Evolutionary conservation across 148 eudicot species (phyloP), one percentile per base, ranked within the genome.

Genomic region (Silene latifolia): DNA sequence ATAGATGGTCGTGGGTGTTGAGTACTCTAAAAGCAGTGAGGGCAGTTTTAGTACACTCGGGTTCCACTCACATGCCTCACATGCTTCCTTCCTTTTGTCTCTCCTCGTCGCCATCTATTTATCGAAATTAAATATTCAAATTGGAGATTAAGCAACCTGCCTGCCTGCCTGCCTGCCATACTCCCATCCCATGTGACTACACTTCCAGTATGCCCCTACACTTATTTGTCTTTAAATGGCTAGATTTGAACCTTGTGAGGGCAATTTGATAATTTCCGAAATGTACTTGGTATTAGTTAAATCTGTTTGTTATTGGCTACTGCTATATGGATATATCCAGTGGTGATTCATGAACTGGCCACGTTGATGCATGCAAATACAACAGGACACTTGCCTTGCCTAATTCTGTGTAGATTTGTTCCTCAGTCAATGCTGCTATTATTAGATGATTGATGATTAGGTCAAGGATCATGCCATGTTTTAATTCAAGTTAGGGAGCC

Each of bases 41-140:
- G 29, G 3, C 29, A 27, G 56, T 73, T 13, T 27, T 21, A 59
- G 54, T 11, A 21, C 19, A 46, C 39, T 74, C 21, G 71, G 63
- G 69, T 75, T 39, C 71, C 24, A 21, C 54, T 12, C 54, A 48
- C 54, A 74, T 39, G 44, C 6, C 44, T 80, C 86, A 83, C 83
- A 81, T 83, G 84, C 82, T 24, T 5, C 65, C 82, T 24, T 5
- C 65, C 73, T 64, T 77, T 66, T 64, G 81, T 77, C 64, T 73
- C 76, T 39, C 79, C 74, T 77, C 62, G 74, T 77, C 74, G 42
- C 54, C 53, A 42, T 14, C 56, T 13, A 42, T 69, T 13, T 21
- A 1, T 13, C 4, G 10, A 7, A 21, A 23, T 20, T 20, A 48
- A 11, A 48, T 11, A 14, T 48, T 12, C 1, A 10, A 48, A 48